Percentiles rank a stretch among this genome's conserved stretches.
Conservation (phyloP, 164 flowering plant genomes). For the Nymphaea thermarum region DNA sequence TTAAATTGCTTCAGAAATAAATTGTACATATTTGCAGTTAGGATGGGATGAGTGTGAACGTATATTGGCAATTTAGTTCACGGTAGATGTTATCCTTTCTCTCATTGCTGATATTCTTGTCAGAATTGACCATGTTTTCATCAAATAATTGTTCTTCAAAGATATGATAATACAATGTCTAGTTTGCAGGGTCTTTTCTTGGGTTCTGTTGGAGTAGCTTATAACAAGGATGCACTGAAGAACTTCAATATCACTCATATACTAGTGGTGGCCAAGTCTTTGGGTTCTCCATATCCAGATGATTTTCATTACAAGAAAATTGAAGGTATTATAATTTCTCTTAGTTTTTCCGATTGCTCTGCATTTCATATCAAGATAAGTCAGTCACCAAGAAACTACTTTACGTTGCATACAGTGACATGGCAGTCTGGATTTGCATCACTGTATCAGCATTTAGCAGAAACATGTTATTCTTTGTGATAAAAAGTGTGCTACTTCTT, state of each 20-base stretch:
- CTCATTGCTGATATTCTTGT: too few relatives aligned
- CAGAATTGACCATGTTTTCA: too few relatives aligned
- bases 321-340: slow-evolving; percentile 47
- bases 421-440: neutral
- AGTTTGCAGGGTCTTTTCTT: slow-evolving; percentile 57
- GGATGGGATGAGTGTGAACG: too few relatives aligned
- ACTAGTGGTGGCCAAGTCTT: slow-evolving; percentile 40
- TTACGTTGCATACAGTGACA: neutral
- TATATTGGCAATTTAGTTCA: too few relatives aligned
- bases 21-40: too few relatives aligned
- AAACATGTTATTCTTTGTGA: neutral
- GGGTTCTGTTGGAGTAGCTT: slow-evolving; percentile 84
- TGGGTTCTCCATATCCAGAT: slow-evolving; percentile 31
- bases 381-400: neutral
- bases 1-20: too few relatives aligned
- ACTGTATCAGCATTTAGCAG: neutral
- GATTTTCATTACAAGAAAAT: slow-evolving; percentile 54
- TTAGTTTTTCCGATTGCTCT: neutral
- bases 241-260: slow-evolving; percentile 61
- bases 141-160: too few relatives aligned
- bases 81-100: too few relatives aligned
- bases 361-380: neutral
- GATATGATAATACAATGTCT: neutral
- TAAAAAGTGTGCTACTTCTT: too few relatives aligned
- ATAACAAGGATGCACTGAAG: slow-evolving; percentile 42